Percentiles rank a stretch among this genome's conserved stretches.
Conservation (phyloP, 192 early-diverging fungal species). For the Helicostylum pulchrum region DNA sequence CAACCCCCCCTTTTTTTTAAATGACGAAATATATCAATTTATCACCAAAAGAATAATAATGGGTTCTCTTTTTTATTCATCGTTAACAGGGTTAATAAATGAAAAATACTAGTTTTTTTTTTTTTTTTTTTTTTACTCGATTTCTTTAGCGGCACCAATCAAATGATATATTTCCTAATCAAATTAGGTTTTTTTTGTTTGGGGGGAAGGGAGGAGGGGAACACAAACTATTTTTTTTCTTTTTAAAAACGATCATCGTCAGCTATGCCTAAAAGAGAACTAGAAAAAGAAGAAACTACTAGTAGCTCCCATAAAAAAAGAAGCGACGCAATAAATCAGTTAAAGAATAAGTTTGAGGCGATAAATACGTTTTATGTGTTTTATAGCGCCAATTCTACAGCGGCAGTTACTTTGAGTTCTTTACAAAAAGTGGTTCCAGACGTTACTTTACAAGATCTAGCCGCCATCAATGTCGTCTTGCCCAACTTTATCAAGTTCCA, state of each 20-base stretch:
- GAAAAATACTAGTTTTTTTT: too few relatives aligned
- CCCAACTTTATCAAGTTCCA: constrained; percentile 9
- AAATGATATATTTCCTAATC: too few relatives aligned
- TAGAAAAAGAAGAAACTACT: background rate
- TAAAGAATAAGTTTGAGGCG: constrained; percentile 12
- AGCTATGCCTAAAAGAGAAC: constrained; percentile 14
- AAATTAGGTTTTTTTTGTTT: too few relatives aligned
- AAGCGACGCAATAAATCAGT: background rate
- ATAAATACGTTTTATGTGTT: constrained; percentile 28
- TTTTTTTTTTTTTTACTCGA: too few relatives aligned
- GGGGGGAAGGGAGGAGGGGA: background rate
- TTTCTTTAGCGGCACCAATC: too few relatives aligned
- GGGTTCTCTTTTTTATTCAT: too few relatives aligned
- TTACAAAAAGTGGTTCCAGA: constrained; percentile 22
- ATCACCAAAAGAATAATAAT: too few relatives aligned
- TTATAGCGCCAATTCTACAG: constrained; percentile 15
- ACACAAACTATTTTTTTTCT: background rate
- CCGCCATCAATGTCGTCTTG: constrained; percentile 24
- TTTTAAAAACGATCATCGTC: background rate
- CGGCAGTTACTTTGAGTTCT: constrained; percentile 12
- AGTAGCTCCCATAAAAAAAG: background rate
- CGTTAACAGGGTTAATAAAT: too few relatives aligned
- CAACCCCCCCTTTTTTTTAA: too few relatives aligned
- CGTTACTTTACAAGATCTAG: constrained; percentile 23
- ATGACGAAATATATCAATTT: too few relatives aligned